Evolutionary conservation across 2,329 filamentous ascomycete species (phyloP).

Genomic region (Aspergillus texensis): DNA sequence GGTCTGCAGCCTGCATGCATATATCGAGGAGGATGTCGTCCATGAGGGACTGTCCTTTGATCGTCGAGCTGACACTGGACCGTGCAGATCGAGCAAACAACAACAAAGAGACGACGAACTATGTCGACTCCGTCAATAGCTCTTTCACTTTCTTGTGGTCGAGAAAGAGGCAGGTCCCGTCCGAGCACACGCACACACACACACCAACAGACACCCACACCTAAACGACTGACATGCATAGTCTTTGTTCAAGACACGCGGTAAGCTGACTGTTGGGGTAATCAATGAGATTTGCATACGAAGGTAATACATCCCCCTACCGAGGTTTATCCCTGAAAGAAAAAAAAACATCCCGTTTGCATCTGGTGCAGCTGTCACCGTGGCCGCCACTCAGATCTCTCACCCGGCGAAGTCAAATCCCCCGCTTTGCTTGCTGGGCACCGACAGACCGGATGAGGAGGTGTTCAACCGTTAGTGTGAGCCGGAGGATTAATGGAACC

Average conservation of each 20-base stretch:
- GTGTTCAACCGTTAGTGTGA: conserved; percentile 10
- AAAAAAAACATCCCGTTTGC: not conserved
- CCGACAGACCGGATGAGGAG: conserved; percentile 21
- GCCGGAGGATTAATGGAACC: not conserved
- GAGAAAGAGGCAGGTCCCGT: not conserved
- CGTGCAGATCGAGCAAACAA: not conserved
- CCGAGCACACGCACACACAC: not conserved
- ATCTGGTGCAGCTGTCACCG: conserved; percentile 13
- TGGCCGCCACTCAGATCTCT: conserved; percentile 19
- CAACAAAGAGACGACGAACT: not conserved
- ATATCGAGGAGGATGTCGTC: not conserved
- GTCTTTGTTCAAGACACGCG: not conserved
- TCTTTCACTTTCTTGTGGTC: not conserved
- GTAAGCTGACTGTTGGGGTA: not conserved
- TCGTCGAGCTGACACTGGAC: not conserved
- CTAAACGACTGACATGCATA: not conserved
- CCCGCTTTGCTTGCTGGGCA: conserved; percentile 8
- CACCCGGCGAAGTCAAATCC: conserved; percentile 1
- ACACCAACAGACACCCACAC: not conserved
- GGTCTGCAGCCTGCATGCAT: not conserved
- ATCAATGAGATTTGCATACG: not conserved
- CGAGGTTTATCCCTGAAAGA: not conserved
- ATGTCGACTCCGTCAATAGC: not conserved
- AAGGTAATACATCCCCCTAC: not conserved
- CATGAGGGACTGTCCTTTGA: not conserved